Conservation (phyloP, 208 protist species). For the Borovskyia barvae region DNA sequence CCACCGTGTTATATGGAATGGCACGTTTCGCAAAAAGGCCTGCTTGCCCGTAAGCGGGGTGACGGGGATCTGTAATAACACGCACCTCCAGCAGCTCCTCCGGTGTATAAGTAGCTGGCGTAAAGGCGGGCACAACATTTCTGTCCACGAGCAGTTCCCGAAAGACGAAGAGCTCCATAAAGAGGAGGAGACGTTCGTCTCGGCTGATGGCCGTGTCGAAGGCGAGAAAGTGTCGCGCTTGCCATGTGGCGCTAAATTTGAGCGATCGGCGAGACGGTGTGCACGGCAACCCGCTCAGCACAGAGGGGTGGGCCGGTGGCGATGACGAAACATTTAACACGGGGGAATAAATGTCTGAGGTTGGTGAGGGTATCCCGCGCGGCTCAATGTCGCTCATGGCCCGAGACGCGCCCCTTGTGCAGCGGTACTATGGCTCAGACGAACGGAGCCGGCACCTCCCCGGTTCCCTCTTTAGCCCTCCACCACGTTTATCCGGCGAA, state of each 20-base stretch:
- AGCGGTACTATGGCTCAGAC: too few species aligned
- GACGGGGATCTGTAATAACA: slow-evolving; percentile 66
- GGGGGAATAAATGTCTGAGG: not conserved
- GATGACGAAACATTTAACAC: not conserved
- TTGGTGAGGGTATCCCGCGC: not conserved
- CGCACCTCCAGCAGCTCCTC: slow-evolving; percentile 81
- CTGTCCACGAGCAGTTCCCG: slow-evolving; percentile 37
- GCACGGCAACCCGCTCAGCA: slow-evolving; percentile 35
- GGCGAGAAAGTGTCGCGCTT: slow-evolving; percentile 69
- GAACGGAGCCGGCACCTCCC: too few species aligned
- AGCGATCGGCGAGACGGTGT: slow-evolving; percentile 63
- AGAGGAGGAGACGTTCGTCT: slow-evolving; percentile 63
- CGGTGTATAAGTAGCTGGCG: slow-evolving; percentile 47
- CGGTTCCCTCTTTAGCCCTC: too few species aligned
- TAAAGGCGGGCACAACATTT: slow-evolving; percentile 35
- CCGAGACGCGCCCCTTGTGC: too few species aligned
- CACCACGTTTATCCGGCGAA: too few species aligned
- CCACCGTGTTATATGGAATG: slow-evolving; percentile 71
- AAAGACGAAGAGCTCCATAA: slow-evolving; percentile 67
- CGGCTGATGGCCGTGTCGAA: slow-evolving; percentile 76
- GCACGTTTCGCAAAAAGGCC: slow-evolving; percentile 71
- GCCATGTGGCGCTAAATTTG: slow-evolving; percentile 55
- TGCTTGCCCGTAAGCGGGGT: slow-evolving; percentile 86
- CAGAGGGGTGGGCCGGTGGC: not conserved
- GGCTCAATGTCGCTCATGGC: not conserved